Percentiles rank a stretch among this genome's conserved stretches.
These are phyloP conservation scores for Ophiostoma sp. DNA, from an alignment of 2,329 filamentous ascomycete genomes.

Conservation along the genomic window DNA sequence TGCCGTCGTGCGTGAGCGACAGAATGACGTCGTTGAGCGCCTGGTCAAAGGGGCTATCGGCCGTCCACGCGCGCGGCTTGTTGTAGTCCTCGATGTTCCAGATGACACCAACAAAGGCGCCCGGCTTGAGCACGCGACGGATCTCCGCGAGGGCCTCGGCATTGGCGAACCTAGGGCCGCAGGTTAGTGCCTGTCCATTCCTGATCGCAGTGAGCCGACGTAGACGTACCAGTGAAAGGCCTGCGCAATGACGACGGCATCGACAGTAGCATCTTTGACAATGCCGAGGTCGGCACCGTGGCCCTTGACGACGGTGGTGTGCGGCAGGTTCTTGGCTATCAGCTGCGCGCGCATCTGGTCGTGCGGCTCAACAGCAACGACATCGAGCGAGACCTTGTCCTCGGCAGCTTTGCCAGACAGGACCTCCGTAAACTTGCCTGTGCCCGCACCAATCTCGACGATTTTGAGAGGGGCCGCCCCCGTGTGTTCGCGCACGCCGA, in stretches of 20 bases:
- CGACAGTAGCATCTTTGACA: constrained; percentile 52
- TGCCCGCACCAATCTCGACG: constrained; percentile 34
- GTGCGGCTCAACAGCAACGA: constrained; percentile 57
- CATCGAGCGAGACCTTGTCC: constrained; percentile 34
- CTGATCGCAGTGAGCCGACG: neutral
- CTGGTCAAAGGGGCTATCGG: constrained; percentile 56
- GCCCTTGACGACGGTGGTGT: constrained; percentile 53
- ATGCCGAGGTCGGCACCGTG: constrained; percentile 53
- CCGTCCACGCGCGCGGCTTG: constrained; percentile 50
- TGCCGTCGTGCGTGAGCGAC: constrained; percentile 49
- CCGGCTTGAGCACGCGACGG: constrained; percentile 56
- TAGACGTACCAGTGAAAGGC: constrained; percentile 50
- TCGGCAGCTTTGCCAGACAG: constrained; percentile 51
- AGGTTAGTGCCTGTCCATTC: neutral
- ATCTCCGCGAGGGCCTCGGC: constrained; percentile 58
- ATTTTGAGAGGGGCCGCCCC: constrained; percentile 36
- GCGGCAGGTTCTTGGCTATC: constrained; percentile 49
- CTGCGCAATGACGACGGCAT: constrained; percentile 63
- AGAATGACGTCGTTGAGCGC: constrained; percentile 54
- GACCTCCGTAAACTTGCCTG: constrained; percentile 34
- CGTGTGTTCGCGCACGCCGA: constrained; percentile 42
- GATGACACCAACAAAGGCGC: constrained; percentile 58
- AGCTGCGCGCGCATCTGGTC: constrained; percentile 59
- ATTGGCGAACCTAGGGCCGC: constrained; percentile 49
- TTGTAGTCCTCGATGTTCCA: constrained; percentile 75